These are phyloP conservation scores for Hondaea fermentalgiana DNA, from an alignment of 108 stramenopile genomes.

Conservation along the genomic window DNA sequence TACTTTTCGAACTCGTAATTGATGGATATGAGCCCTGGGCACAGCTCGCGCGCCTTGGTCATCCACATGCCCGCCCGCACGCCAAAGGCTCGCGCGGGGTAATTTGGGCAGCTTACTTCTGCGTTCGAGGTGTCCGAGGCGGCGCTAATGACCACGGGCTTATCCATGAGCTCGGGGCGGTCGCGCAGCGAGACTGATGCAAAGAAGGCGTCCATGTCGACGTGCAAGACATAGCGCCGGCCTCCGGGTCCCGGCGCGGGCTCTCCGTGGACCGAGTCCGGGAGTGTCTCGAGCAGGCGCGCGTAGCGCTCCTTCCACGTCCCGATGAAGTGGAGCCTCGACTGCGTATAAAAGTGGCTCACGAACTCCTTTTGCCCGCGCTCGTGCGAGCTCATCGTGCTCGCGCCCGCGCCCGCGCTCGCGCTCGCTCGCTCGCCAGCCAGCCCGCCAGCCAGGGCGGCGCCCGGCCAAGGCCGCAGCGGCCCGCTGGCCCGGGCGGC, in stretches of 20 bases:
- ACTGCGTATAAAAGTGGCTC: not conserved
- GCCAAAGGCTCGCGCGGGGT: conserved; percentile 37
- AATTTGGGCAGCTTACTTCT: conserved; percentile 47
- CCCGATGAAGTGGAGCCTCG: conserved; percentile 14
- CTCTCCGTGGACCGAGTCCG: not conserved
- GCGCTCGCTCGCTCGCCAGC: too few relatives aligned
- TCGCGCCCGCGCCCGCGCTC: too few relatives aligned
- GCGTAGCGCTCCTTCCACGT: not conserved
- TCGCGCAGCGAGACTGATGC: conserved; percentile 33
- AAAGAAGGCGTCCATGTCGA: conserved; percentile 58
- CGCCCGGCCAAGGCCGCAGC: too few relatives aligned
- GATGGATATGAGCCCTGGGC: conserved; percentile 39
- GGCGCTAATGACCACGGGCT: conserved; percentile 43
- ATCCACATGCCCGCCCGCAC: conserved; percentile 48
- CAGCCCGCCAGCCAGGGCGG: too few relatives aligned
- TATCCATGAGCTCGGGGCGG: conserved; percentile 26
- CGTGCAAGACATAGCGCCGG: conserved; percentile 27
- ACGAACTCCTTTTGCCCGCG: not conserved
- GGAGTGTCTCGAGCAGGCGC: not conserved
- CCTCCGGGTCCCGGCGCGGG: not conserved
- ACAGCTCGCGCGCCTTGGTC: conserved; percentile 29
- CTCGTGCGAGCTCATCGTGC: conserved; percentile 11
- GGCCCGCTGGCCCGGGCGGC: too few relatives aligned
- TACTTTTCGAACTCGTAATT: conserved; percentile 46
- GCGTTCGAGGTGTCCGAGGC: not conserved